These are phyloP conservation scores for Phytophthora brassicae DNA, from an alignment of 352 stramenopile species.

Conservation along the genomic window DNA sequence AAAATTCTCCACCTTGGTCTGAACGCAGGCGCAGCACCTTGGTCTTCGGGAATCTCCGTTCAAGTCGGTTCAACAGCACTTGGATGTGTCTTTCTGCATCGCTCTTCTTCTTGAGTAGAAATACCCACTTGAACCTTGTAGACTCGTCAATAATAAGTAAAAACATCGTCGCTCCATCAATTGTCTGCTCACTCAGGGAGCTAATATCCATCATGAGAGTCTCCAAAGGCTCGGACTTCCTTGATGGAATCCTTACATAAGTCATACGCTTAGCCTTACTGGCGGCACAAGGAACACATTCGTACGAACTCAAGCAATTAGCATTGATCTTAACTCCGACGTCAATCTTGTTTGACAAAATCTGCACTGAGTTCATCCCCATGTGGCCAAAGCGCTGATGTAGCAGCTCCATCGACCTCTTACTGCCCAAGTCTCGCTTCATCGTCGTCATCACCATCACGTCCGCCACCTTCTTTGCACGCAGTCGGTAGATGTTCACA, in stretches of 20 bases:
- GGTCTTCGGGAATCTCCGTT: neutral
- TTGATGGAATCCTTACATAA: neutral
- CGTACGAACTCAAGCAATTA: constrained; percentile 8
- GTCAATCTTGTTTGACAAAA: constrained; percentile 5
- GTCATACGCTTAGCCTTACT: constrained; percentile 12
- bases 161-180: neutral
- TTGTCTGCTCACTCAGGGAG: neutral
- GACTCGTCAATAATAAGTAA: neutral
- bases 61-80: neutral
- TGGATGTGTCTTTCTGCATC: neutral
- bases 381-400: constrained; percentile 11
- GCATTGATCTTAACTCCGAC: constrained; percentile 16
- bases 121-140: neutral
- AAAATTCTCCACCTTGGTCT: neutral
- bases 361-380: constrained; percentile 3
- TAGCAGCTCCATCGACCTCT: constrained; percentile 13
- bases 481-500: constrained; percentile 11
- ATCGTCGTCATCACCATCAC: constrained; percentile 12
- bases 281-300: constrained; percentile 9
- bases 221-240: neutral
- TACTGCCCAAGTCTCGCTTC: neutral
- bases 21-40: neutral
- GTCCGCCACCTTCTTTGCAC: neutral
- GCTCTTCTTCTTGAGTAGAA: neutral
- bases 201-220: constrained; percentile 5